A percentile compares a stretch with the other conserved stretches of the same genome.
Evolutionary conservation across 257 asterid genomes (phyloP).

Genomic region (Henckelia pumila): DNA sequence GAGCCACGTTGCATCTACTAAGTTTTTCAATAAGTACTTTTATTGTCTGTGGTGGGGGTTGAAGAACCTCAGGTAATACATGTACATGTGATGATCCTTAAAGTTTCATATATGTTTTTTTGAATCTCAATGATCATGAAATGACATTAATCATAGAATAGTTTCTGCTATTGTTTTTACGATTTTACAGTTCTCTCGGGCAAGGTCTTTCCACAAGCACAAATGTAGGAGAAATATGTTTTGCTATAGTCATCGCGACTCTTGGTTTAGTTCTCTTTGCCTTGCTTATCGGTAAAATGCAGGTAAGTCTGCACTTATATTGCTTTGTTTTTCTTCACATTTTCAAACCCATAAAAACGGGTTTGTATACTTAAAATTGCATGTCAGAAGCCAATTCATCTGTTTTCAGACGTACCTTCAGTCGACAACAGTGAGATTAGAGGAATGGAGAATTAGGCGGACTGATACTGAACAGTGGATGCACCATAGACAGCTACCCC

Average conservation of each 20-base stretch:
- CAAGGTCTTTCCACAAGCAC: constrained; percentile 83
- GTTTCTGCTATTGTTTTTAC: too few relatives aligned
- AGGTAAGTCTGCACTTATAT: constrained; percentile 44
- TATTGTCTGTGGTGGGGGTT: constrained; percentile 78
- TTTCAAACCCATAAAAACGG: too few relatives aligned
- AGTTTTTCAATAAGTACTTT: constrained; percentile 81
- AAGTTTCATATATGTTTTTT: neutral
- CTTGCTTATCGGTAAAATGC: constrained; percentile 94
- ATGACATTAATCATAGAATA: too few relatives aligned
- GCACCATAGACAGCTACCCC: constrained; percentile 96
- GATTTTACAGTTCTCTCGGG: constrained; percentile 72
- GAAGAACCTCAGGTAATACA: constrained; percentile 27
- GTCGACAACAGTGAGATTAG: constrained; percentile 85
- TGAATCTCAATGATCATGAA: neutral
- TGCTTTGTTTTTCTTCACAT: too few relatives aligned
- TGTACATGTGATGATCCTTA: constrained; percentile 48
- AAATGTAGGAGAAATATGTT: constrained; percentile 66
- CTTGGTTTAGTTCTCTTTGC: constrained; percentile 90
- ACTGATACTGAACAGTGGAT: constrained; percentile 94
- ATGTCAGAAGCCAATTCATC: neutral
- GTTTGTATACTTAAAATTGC: neutral
- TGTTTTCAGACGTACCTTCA: constrained; percentile 82
- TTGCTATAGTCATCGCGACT: constrained; percentile 72
- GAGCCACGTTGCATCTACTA: constrained; percentile 54
- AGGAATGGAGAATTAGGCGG: constrained; percentile 91